Conservation (phyloP, 108 stramenopile genomes). For the Cyclotella distinguenda region DNA sequence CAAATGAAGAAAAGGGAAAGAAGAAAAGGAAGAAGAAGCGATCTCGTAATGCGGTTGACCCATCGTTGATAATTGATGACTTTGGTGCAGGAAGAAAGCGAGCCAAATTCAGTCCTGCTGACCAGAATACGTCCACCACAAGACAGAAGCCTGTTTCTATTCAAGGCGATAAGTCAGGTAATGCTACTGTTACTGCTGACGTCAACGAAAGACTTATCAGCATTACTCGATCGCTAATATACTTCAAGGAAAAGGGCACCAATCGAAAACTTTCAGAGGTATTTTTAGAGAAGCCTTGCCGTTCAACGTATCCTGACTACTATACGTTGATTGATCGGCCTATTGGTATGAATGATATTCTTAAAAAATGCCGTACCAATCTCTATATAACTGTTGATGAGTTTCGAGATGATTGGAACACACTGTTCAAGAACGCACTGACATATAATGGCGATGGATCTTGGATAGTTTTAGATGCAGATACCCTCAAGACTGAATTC, state of each 20-base stretch:
- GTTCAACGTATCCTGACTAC: conserved; percentile 82
- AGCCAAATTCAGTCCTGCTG: conserved; percentile 21
- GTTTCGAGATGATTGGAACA: conserved; percentile 78
- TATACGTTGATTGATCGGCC: conserved; percentile 79
- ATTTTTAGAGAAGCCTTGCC: conserved; percentile 85
- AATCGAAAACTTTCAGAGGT: conserved; percentile 79
- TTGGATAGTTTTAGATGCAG: conserved; percentile 76
- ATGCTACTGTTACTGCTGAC: conserved; percentile 48
- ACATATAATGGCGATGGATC: conserved; percentile 84
- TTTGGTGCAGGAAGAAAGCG: conserved; percentile 24
- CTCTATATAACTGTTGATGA: conserved; percentile 61
- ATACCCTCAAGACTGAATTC: conserved; percentile 67
- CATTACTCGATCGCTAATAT: conserved; percentile 71
- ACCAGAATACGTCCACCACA: conserved; percentile 15
- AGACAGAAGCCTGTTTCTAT: conserved; percentile 11
- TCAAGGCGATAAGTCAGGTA: conserved; percentile 13
- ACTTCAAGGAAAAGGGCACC: conserved; percentile 75
- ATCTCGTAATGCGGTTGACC: conserved; percentile 38
- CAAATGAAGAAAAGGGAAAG: conserved; percentile 52
- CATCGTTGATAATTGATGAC: conserved; percentile 40
- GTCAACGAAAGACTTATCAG: conserved; percentile 79
- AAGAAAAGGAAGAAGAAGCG: conserved; percentile 51
- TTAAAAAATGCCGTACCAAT: conserved; percentile 75
- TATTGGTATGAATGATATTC: conserved; percentile 87
- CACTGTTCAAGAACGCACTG: conserved; percentile 74